Base-by-base conservation (phyloP, 495 filamentous ascomycete species). In the Penicillium paradoxum region DNA sequence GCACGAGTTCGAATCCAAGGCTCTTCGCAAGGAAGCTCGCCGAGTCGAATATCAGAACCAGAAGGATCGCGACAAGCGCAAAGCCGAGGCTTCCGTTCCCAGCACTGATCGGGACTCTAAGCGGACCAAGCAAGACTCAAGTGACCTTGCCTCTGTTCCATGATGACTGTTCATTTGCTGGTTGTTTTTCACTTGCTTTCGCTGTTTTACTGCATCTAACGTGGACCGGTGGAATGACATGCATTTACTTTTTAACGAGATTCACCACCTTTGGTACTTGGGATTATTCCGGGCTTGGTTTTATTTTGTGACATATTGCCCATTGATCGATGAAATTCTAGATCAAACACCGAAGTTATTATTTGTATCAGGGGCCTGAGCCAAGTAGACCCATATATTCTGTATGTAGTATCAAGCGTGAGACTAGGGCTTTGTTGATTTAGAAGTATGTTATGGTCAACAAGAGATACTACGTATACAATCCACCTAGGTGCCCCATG, bases 1-100 rank as follows among this genome's bases (percentile, higher is more conserved):
- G 95, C 95, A 99, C 60, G 95, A 99, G 64, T 96, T 97, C 64
- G 95, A 99, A 75, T 95, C 89, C 19, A 99, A 99, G 75, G 90
- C 91, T 17, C 77, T 95, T 14, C 83, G 95, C 36, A 92, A 91
- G 65, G 91, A 96, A 62, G 85, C 83, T 22, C 77, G 80, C 24
- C 82, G 85, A 13, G 75, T 70, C 1, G 76, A 79, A 45, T 70
- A 79, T 36, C 73, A 82, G 45, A 74, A 75, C 44, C 73, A 82
- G 36, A 73, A 69, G 54, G 77, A 79, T 57, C 83, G 71, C 60
- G 76, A 68, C 70, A 83, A 67, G 72, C 68, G 74, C 39, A 77
- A 74, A 54, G 67, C 64, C 3, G 63, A 59, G 11, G 39, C 62
- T 4, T 57, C 65, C 6, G 66, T 49, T 19, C 50, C 65, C 19